phyloP scores from a whole-genome alignment of 106 monocot genomes.

The Gastrodia elata region DNA sequence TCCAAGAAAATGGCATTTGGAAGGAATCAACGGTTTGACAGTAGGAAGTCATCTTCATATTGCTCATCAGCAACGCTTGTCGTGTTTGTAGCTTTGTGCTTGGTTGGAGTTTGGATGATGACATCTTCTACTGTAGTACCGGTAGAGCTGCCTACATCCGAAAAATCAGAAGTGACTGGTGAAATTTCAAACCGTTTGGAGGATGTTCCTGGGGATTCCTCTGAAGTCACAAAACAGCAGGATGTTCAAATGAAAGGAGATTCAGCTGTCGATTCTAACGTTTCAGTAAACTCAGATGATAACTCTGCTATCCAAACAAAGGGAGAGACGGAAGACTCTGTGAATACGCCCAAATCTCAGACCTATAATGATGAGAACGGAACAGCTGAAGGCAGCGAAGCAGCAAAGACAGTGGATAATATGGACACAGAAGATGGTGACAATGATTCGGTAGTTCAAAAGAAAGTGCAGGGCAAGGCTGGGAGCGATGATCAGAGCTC shows the following conservation, averaged over 20 bases:
- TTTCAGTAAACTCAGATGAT: slow-evolving; percentile 14
- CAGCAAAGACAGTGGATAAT: slow-evolving; percentile 8
- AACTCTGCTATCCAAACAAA: slow-evolving; percentile 10
- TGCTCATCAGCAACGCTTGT: slow-evolving; percentile 57
- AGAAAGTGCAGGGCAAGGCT: slow-evolving; percentile 4
- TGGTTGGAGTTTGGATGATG: slow-evolving; percentile 90
- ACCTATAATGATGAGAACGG: slow-evolving; percentile 37
- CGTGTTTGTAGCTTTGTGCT: slow-evolving; percentile 71
- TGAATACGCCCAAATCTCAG: slow-evolving; percentile 18
- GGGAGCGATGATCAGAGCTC: slow-evolving; percentile 6
- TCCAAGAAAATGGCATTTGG: slow-evolving; percentile 64
- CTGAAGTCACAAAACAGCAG: slow-evolving; percentile 18
- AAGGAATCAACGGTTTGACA: slow-evolving; percentile 45
- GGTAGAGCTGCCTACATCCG: slow-evolving; percentile 28
- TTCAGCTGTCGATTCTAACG: slow-evolving; percentile 3
- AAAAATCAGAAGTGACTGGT: slow-evolving; percentile 25
- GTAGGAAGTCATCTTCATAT: slow-evolving; percentile 50
- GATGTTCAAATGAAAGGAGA: slow-evolving; percentile 9
- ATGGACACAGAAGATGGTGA: slow-evolving; percentile 2
- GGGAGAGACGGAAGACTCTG: slow-evolving; percentile 18
- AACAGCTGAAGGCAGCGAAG: slow-evolving; percentile 15
- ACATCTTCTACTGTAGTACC: slow-evolving; percentile 64
- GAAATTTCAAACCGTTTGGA: slow-evolving; percentile 18
- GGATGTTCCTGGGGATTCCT: slow-evolving; percentile 20
- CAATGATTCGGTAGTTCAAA: background rate